Percentiles rank a stretch among this genome's conserved stretches.
Conservation (phyloP, 2,329 filamentous ascomycete species). For the Exophiala viscosa region DNA sequence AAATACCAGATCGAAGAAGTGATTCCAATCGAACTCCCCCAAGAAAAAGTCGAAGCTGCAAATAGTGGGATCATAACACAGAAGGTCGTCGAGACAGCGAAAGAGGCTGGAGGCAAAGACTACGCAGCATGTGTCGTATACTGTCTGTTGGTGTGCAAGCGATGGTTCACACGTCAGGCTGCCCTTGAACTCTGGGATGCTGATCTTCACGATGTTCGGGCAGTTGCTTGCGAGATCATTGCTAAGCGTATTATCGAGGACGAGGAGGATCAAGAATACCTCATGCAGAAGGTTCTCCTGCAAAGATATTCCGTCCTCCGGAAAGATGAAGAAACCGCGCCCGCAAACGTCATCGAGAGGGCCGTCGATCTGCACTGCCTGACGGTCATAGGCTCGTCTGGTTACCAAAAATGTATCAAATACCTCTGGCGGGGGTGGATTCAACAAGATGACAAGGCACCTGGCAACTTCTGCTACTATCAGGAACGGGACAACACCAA, state of each 20-base stretch:
- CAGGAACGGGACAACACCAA: slow-evolving; percentile 71
- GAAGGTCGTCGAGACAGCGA: slow-evolving; percentile 74
- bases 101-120: slow-evolving; percentile 72
- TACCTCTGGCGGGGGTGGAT: slow-evolving; percentile 96
- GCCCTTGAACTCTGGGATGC: slow-evolving; percentile 85
- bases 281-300: slow-evolving; percentile 77
- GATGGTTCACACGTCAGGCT: slow-evolving; percentile 78
- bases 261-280: slow-evolving; percentile 73
- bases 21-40: slow-evolving; percentile 84
- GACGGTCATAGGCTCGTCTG: slow-evolving; percentile 80
- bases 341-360: slow-evolving; percentile 86
- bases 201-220: slow-evolving; percentile 73
- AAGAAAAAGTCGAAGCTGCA: slow-evolving; percentile 67
- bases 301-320: slow-evolving; percentile 82
- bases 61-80: slow-evolving; percentile 83
- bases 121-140: slow-evolving; percentile 78
- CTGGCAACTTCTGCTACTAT: slow-evolving; percentile 85
- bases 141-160: slow-evolving; percentile 69
- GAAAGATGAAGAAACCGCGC: slow-evolving; percentile 66
- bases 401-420: slow-evolving; percentile 91
- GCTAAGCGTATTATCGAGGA: slow-evolving; percentile 82
- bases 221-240: slow-evolving; percentile 82
- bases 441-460: slow-evolving; percentile 90
- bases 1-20: slow-evolving; percentile 88
- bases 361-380: slow-evolving; percentile 90